phyloP scores from a whole-genome alignment of 179 eudicot genomes.

The Actinidia polygama region DNA sequence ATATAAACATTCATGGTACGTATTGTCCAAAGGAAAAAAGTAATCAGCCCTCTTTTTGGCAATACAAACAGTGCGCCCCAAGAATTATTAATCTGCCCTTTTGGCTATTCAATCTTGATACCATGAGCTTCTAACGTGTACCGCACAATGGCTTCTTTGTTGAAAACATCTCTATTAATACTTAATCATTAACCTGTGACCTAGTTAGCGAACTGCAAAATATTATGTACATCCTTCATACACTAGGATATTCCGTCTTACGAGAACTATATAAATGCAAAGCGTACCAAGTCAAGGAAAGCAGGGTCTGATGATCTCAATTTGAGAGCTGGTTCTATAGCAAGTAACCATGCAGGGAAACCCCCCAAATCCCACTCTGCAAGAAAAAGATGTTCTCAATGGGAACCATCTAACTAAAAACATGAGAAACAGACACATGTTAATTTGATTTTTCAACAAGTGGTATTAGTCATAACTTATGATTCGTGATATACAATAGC shows the following conservation, averaged over 20 bases:
- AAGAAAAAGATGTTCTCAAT: constrained; percentile 15
- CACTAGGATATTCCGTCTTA: not conserved
- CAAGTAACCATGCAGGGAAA: constrained; percentile 94
- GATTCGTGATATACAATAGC: not conserved
- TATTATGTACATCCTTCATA: not conserved
- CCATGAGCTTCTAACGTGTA: not conserved
- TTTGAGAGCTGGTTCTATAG: constrained; percentile 70
- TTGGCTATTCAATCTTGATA: not conserved
- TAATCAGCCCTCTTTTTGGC: not conserved
- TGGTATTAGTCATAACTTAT: no score
- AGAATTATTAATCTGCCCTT: not conserved
- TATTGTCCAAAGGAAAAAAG: not conserved
- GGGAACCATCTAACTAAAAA: constrained; percentile 6
- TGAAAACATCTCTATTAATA: not conserved
- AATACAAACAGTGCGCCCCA: not conserved
- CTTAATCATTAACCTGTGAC: not conserved
- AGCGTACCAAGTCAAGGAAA: constrained; percentile 71
- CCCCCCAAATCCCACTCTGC: constrained; percentile 99
- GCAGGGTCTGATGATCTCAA: constrained; percentile 87
- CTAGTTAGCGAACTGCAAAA: not conserved
- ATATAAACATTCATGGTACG: not conserved
- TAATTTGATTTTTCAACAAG: not conserved
- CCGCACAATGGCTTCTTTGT: not conserved
- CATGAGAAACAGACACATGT: not conserved
- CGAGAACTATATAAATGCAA: not conserved